Evolutionary conservation across 2,329 filamentous ascomycete genomes (phyloP), one percentile per base, ranked within the genome.

Genomic region (Aspergillus udagawae): DNA sequence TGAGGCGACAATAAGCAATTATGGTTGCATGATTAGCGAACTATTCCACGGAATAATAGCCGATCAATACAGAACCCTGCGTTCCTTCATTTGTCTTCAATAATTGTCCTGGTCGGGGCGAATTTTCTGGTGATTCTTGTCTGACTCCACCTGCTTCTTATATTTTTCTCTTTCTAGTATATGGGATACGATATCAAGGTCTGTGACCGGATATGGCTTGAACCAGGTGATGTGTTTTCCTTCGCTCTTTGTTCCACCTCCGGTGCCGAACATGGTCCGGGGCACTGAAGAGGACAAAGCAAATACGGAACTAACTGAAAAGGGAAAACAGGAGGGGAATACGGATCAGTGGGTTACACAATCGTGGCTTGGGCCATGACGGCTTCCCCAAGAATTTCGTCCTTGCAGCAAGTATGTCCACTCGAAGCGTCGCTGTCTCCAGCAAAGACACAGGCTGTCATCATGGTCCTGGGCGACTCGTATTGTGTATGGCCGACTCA

Each of bases 81-180:
- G 17, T 17, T 35, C 14, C 17, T 7, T 17, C 32, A 17, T 38
- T 7, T n/a, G 14, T 38, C 12, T 1, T 17, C 5, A 17, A 38
- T 1, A 12, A 35, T 32, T 32, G 14, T 17, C 4, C 32, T 17
- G 5, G 20, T 62, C 62, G 10, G 52, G 50, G 20, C 45, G 61
- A n/a, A 35, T 35, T 12, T 2, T 49, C 23, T 25, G 45, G 20
- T 48, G 21, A 23, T 1, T 23, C 10, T 14, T 21, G 7, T 23
- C 8, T 14, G 7, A 14, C 12, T 25, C 23, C 23, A 25, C n/a
- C 17, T 17, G 23, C 47, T 27, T 12, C 8, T 49, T 7, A 9
- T 21, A 5, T 27, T 27, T 49, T 25, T n/a, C 47, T 49, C 4
- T 49, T 25, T 49, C 5, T 17, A 21, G 27, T 25, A 10, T 12